These are phyloP conservation scores for Hypoxylon lenormandii DNA, from an alignment of 495 filamentous ascomycete genomes.

Conservation along the genomic window DNA sequence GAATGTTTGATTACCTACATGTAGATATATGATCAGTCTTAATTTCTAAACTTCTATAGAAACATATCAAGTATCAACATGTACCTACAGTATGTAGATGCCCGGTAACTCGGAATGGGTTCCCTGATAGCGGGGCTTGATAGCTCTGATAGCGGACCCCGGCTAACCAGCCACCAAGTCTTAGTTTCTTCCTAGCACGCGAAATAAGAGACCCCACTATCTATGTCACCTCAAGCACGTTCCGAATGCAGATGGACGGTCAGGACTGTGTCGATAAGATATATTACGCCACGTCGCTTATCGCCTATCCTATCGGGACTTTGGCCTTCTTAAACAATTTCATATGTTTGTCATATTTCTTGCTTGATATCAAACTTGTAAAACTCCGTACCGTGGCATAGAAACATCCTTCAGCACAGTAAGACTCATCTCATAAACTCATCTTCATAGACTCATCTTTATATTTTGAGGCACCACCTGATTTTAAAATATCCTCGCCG, in stretches of 20 bases:
- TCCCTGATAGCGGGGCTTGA: constrained; percentile 1
- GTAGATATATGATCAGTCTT: neutral
- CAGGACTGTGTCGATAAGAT: neutral
- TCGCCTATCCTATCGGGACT: neutral
- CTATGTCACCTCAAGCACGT: constrained; percentile 22
- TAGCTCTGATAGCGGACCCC: constrained; percentile 23
- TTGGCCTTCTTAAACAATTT: neutral
- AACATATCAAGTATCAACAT: neutral
- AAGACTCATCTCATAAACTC: neutral
- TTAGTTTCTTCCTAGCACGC: constrained; percentile 22
- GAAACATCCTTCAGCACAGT: neutral
- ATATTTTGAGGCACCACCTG: constrained; percentile 12
- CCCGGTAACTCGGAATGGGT: constrained; percentile 22
- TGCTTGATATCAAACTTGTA: neutral
- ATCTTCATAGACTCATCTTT: constrained; percentile 2
- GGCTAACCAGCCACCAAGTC: constrained; percentile 21
- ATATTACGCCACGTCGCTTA: neutral
- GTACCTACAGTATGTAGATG: neutral
- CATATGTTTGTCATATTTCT: neutral
- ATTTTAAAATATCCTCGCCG: constrained; percentile 16
- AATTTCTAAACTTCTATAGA: too few relatives aligned
- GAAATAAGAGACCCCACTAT: constrained; percentile 27
- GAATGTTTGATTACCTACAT: too few relatives aligned
- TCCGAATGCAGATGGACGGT: constrained; percentile 9
- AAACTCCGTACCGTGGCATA: neutral